Percentiles rank a stretch among this genome's conserved stretches.
Conservation (phyloP, 139 green algal species). For the Chlamydomonas sphaeroides region DNA sequence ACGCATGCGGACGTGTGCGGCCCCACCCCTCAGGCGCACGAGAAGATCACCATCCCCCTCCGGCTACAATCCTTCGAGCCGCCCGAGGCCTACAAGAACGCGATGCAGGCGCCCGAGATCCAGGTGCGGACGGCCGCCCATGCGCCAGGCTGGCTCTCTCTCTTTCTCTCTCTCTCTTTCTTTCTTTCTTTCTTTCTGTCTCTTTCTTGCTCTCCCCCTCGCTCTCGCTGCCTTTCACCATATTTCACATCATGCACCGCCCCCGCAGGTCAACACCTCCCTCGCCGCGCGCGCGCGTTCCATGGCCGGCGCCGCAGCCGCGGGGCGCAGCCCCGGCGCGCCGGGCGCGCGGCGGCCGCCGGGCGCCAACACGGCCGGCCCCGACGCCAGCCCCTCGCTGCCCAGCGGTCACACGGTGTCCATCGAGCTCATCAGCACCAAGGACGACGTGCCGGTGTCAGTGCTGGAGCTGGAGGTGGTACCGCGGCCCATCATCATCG, state of each 20-base stretch:
- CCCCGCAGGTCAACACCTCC: slow-evolving; percentile 16
- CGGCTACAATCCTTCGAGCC: slow-evolving; percentile 59
- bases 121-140: background rate
- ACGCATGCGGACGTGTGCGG: too few relatives aligned
- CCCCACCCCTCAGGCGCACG: slow-evolving; percentile 43
- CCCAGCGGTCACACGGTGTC: slow-evolving; percentile 40
- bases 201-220: too few relatives aligned
- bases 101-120: background rate
- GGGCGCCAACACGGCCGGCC: background rate
- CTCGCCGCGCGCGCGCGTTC: background rate
- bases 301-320: background rate
- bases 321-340: background rate
- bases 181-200: too few relatives aligned
- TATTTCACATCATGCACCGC: background rate
- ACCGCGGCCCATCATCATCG: slow-evolving; percentile 61
- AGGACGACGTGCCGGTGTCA: slow-evolving; percentile 51
- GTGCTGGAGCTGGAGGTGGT: slow-evolving; percentile 67
- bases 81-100: slow-evolving; percentile 48
- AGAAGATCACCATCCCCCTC: slow-evolving; percentile 53
- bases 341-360: background rate
- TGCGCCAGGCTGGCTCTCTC: too few relatives aligned
- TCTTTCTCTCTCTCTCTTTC: too few relatives aligned
- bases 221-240: background rate
- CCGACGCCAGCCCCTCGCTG: background rate
- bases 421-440: slow-evolving; percentile 52